Evolutionary conservation across 2,329 filamentous ascomycete genomes (phyloP).

Genomic region (Cladophialophora exuberans): DNA sequence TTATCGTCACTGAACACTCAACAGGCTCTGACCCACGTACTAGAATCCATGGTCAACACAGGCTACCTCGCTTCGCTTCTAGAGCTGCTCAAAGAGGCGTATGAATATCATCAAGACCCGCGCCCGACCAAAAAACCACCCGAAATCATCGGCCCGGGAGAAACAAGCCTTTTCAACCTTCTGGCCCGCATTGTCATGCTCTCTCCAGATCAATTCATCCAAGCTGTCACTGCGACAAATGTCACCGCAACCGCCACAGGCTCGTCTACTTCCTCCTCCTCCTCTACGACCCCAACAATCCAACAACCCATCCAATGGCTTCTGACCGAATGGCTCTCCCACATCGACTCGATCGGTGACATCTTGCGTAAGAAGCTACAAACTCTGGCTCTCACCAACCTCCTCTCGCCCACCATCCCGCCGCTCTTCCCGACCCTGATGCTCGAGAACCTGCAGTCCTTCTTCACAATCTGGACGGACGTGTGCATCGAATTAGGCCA

Average conservation of each 20-base stretch:
- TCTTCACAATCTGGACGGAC: slow-evolving; percentile 52
- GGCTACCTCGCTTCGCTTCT: slow-evolving; percentile 50
- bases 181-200: slow-evolving; percentile 77
- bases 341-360: slow-evolving; percentile 53
- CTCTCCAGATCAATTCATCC: slow-evolving; percentile 69
- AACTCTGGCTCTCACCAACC: slow-evolving; percentile 49
- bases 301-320: slow-evolving; percentile 44
- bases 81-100: slow-evolving; percentile 67
- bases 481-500: slow-evolving; percentile 49
- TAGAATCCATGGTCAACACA: slow-evolving; percentile 55
- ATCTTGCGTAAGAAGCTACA: slow-evolving; percentile 52
- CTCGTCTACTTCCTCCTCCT: slow-evolving; percentile 28
- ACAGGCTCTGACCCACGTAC: slow-evolving; percentile 49
- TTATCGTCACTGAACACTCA: slow-evolving; percentile 39
- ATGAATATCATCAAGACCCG: slow-evolving; percentile 76
- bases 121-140: slow-evolving; percentile 74
- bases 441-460: slow-evolving; percentile 49
- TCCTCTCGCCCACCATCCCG: slow-evolving; percentile 43
- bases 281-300: slow-evolving; percentile 17
- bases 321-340: slow-evolving; percentile 51
- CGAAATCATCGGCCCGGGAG: slow-evolving; percentile 72
- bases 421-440: slow-evolving; percentile 42
- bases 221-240: slow-evolving; percentile 48
- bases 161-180: slow-evolving; percentile 84
- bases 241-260: slow-evolving; percentile 20